phyloP scores from a whole-genome alignment of 2,329 filamentous ascomycete species.

The Cladophialophora yegresii region DNA sequence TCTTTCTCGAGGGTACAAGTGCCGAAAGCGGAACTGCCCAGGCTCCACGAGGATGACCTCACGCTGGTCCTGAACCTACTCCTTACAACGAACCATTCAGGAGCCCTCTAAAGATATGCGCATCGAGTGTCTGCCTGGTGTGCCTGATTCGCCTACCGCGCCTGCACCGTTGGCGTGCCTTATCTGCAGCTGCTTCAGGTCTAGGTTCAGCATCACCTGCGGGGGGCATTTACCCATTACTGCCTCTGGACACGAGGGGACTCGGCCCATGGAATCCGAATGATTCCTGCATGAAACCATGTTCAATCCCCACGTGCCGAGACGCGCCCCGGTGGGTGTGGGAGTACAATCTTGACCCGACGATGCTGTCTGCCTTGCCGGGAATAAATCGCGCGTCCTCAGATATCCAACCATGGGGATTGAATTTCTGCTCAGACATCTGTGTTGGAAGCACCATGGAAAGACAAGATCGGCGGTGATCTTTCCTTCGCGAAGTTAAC shows the following conservation, averaged over 20 bases:
- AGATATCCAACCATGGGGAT: slow-evolving; percentile 5
- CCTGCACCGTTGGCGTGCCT: not conserved
- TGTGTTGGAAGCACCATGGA: not conserved
- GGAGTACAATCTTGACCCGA: not conserved
- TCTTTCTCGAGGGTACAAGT: not conserved
- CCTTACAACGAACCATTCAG: not conserved
- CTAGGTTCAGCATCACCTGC: slow-evolving; percentile 9
- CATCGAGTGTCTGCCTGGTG: slow-evolving; percentile 24
- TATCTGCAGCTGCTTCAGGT: slow-evolving; percentile 13
- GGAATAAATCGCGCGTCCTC: slow-evolving; percentile 15
- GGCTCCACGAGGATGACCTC: slow-evolving; percentile 6
- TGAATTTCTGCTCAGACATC: not conserved
- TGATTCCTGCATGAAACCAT: slow-evolving; percentile 17
- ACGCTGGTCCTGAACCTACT: not conserved
- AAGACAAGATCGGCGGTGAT: slow-evolving; percentile 1
- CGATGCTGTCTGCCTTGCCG: slow-evolving; percentile 17
- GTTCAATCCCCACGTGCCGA: slow-evolving; percentile 11
- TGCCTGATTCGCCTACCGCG: slow-evolving; percentile 10
- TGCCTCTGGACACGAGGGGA: not conserved
- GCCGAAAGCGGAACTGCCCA: not conserved
- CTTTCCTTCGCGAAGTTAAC: slow-evolving; percentile 6
- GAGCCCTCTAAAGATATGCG: not conserved
- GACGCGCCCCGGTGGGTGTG: not conserved
- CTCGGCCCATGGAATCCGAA: slow-evolving; percentile 11
- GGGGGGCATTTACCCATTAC: not conserved